A percentile compares a stretch with the other conserved stretches of the same genome.
phyloP scores from a whole-genome alignment of 768 basidiomycete genomes.

The Pholiota molesta region DNA sequence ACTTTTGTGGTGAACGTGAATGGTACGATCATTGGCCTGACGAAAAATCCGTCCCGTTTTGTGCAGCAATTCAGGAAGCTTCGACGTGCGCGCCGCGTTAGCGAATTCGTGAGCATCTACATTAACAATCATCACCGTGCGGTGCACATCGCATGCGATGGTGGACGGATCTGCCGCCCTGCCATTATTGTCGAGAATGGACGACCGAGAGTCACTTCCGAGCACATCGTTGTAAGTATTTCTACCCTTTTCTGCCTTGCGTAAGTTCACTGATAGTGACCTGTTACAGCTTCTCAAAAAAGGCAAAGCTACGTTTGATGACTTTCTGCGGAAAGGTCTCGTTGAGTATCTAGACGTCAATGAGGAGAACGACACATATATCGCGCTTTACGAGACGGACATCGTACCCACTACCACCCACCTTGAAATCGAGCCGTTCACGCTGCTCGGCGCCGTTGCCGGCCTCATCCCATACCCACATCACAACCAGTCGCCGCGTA shows the following conservation, averaged over 20 bases:
- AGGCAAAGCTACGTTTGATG: constrained; percentile 83
- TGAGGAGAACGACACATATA: constrained; percentile 97
- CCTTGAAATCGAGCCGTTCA: constrained; percentile 98
- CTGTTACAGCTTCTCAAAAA: constrained; percentile 72
- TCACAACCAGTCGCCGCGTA: constrained; percentile 98
- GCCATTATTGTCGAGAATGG: constrained; percentile 94
- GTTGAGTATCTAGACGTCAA: constrained; percentile 99
- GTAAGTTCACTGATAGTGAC: background rate
- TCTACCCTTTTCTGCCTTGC: background rate
- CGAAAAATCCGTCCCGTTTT: constrained; percentile 82
- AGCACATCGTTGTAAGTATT: constrained; percentile 73
- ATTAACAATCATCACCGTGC: constrained; percentile 94
- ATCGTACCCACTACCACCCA: constrained; percentile 87
- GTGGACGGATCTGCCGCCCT: constrained; percentile 96
- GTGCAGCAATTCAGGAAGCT: constrained; percentile 91
- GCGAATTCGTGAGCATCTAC: constrained; percentile 96
- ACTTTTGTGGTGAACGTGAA: constrained; percentile 97
- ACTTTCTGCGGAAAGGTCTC: constrained; percentile 88
- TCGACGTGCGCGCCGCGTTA: constrained; percentile 87
- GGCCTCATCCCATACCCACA: constrained; percentile 99
- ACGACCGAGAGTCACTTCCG: constrained; percentile 71
- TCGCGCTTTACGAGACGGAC: constrained; percentile 91
- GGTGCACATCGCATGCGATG: constrained; percentile 96
- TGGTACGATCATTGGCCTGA: constrained; percentile 93
- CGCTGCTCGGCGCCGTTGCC: constrained; percentile 94